Evolutionary conservation across 108 stramenopile genomes (phyloP), one percentile per base, ranked within the genome.

Genomic region (Bacterosira constricta): DNA sequence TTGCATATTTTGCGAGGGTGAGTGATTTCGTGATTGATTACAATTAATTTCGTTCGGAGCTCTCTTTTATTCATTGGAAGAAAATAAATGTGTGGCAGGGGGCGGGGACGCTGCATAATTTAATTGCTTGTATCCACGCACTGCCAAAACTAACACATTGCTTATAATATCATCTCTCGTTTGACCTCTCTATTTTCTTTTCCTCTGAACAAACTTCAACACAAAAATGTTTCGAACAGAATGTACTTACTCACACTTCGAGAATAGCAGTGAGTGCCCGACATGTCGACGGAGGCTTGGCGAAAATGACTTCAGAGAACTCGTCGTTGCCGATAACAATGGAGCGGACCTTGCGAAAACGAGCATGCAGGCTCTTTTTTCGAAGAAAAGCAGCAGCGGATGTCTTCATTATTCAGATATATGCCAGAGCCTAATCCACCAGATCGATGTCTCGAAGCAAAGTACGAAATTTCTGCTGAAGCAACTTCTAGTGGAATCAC

Each of bases 1-100:
- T 57, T 91, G 90, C 38, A 65, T 88, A 21, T 91, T 91, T 75
- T 91, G 90, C 55, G 88, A 91, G 74, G 88, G 88, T 88, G 74
- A 69, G 88, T 55, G 6, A 0, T 37, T 21, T 47, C 11, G 11
- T 12, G 41, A 10, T 12, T 10, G 10, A 42, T 13, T n/a, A n/a
- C n/a, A n/a, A n/a, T 47, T 49, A 42, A 13, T 5, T 45, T 44
- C 15, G 15, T 57, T 10, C 37, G 10, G 13, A 15, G 56, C 37
- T 8, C 13, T n/a, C 38, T 21, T 35, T 51, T 10, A 57, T 54
- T 8, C 34, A 15, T 66, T 60, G 27, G 15, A 59, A 25, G 12
- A n/a, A n/a, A n/a, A n/a, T n/a, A n/a, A n/a, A n/a, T n/a, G n/a
- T n/a, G n/a, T n/a, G n/a, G n/a, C n/a, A n/a, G n/a, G n/a, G n/a